phyloP scores from a whole-genome alignment of 805 yeast species.

The Metschnikowia kunwiensis region DNA sequence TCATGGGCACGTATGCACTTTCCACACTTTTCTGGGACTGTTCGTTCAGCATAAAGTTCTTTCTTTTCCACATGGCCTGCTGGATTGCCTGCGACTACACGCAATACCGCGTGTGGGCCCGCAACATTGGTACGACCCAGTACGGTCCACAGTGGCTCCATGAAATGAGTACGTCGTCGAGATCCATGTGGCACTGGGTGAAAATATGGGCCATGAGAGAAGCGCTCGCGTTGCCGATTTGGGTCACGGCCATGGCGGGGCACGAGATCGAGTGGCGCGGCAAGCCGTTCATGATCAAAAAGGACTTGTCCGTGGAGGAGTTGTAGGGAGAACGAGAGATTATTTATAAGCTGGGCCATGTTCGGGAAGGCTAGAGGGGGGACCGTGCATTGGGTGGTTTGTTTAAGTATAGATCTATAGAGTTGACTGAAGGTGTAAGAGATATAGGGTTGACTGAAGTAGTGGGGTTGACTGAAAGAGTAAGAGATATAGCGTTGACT shows the following conservation, averaged over 20 bases:
- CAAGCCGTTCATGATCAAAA: conserved; percentile 65
- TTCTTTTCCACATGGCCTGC: conserved; percentile 49
- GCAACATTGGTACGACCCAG: conserved; percentile 16
- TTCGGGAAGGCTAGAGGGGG: not conserved
- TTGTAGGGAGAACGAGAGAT: conserved; percentile 17
- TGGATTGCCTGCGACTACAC: conserved; percentile 68
- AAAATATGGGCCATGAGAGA: conserved; percentile 67
- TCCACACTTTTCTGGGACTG: conserved; percentile 38
- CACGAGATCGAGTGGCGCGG: conserved; percentile 78
- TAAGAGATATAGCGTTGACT: not conserved
- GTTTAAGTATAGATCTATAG: too few species aligned
- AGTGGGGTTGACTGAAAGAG: not conserved
- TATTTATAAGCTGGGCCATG: not conserved
- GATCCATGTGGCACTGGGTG: conserved; percentile 26
- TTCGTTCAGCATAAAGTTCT: conserved; percentile 35
- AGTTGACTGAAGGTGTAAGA: not conserved
- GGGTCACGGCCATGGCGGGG: conserved; percentile 79
- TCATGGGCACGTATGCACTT: conserved; percentile 60
- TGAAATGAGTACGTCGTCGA: conserved; percentile 17
- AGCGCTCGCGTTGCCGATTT: conserved; percentile 72
- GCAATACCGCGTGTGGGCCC: conserved; percentile 50
- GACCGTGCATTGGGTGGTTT: not conserved
- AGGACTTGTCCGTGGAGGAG: conserved; percentile 77
- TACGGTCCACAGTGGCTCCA: conserved; percentile 15
- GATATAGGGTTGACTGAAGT: not conserved